Conservation (phyloP, 805 yeast species). For the Pichia manshurica region DNA sequence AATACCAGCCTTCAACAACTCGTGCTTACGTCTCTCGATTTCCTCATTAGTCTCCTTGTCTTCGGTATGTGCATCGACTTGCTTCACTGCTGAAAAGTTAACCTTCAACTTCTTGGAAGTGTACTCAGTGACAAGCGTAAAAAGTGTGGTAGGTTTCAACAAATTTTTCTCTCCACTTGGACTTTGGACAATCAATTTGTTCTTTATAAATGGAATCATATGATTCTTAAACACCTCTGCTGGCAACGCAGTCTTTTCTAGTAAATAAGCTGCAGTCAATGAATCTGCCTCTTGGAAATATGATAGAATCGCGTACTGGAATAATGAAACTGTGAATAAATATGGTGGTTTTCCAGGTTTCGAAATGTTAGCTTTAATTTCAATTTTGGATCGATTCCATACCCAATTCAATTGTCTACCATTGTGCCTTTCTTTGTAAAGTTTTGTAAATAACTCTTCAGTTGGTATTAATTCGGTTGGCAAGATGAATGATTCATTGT, state of each 20-base stretch:
- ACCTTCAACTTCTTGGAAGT: conserved; percentile 79
- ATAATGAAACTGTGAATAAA: conserved; percentile 72
- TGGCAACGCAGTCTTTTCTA: conserved; percentile 63
- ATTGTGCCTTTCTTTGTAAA: conserved; percentile 69
- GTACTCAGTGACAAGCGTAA: conserved; percentile 73
- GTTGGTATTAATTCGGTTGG: conserved; percentile 65
- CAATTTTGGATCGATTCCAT: conserved; percentile 92
- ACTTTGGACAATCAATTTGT: conserved; percentile 61
- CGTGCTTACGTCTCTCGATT: conserved; percentile 48
- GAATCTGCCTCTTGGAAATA: conserved; percentile 72
- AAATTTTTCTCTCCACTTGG: conserved; percentile 58
- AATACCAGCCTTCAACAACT: conserved; percentile 85
- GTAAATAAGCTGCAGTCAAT: conserved; percentile 54
- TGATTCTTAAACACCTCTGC: conserved; percentile 66
- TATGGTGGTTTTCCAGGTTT: conserved; percentile 79
- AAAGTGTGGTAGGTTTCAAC: conserved; percentile 48
- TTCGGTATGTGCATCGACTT: conserved; percentile 60
- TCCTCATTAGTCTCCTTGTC: conserved; percentile 81
- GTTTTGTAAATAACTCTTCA: conserved; percentile 57
- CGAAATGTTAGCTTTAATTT: conserved; percentile 77
- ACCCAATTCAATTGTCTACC: conserved; percentile 93
- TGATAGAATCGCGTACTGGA: conserved; percentile 79
- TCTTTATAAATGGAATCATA: conserved; percentile 71
- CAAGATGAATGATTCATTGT: conserved; percentile 44
- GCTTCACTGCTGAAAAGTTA: conserved; percentile 48